These are phyloP conservation scores for Blastobotrys arbuscula DNA, from an alignment of 1,139 yeast genomes.

Conservation along the genomic window DNA sequence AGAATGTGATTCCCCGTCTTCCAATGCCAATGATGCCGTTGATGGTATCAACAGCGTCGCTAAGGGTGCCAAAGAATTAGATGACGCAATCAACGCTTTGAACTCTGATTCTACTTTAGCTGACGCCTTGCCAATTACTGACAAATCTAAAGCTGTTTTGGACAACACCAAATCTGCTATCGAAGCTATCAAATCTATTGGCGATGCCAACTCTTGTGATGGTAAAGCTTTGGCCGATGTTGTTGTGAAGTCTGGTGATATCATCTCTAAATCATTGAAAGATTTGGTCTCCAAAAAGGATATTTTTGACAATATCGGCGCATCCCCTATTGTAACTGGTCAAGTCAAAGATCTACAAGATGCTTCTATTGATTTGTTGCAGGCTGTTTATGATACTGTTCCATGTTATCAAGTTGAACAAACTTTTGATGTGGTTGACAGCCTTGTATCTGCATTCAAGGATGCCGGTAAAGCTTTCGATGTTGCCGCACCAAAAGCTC, in stretches of 20 bases:
- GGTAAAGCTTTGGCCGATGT: neutral
- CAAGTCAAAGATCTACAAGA: neutral
- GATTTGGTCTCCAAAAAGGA: conserved; percentile 3
- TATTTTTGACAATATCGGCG: conserved; percentile 4
- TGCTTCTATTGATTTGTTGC: conserved; percentile 6
- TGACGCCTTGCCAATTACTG: conserved; percentile 12
- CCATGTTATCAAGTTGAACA: conserved; percentile 9
- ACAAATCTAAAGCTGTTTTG: conserved; percentile 4
- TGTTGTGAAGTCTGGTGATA: neutral
- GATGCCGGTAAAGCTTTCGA: conserved; percentile 4
- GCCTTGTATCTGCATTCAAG: conserved; percentile 3
- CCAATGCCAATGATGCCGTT: conserved; percentile 1
- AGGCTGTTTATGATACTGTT: conserved; percentile 4
- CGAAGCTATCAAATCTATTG: conserved; percentile 2
- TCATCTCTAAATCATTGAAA: conserved; percentile 4
- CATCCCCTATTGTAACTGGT: neutral
- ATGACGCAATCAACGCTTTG: conserved; percentile 4
- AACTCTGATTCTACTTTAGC: neutral
- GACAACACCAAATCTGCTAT: conserved; percentile 7
- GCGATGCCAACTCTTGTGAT: conserved; percentile 6
- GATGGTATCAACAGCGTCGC: neutral
- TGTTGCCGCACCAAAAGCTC: neutral
- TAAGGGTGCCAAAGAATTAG: conserved; percentile 2
- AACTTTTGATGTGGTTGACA: conserved; percentile 6
- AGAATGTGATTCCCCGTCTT: conserved; percentile 8